Evolutionary conservation across 257 asterid species (phyloP), one percentile per base, ranked within the genome.

Genomic region (Salvia hispanica): DNA sequence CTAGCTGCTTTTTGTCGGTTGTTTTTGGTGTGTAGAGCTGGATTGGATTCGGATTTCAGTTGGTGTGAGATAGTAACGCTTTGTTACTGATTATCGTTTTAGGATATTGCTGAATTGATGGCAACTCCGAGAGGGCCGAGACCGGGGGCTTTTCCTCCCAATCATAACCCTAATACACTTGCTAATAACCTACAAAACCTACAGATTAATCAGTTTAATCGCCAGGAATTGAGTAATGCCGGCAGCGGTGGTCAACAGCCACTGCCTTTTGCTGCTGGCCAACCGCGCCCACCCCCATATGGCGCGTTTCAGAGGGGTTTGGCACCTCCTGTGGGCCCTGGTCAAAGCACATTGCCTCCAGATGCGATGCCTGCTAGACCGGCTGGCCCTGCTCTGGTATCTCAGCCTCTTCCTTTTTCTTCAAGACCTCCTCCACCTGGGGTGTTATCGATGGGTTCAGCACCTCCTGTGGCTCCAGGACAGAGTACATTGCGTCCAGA

Each of bases 81-180:
- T 72, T 66, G 62, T 59, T 79, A 33, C 53, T 64, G 79, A 64
- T 81, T 82, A 48, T 56, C 42, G 37, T 51, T 71, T 79, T 37
- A 62, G 69, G 77, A 14, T 47, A 21, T 55, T 46, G 34, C 9
- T 14, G 71, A 76, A 76, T 51, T 67, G 69, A 93, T 93, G 99
- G 85, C 99, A 55, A 81, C 86, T 76, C 97, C 97, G 3, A 94
- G 92, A 73, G 89, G 92, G 64, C 81, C 91, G 53, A 86, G 96
- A 79, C 90, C 95, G 16, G 89, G 93, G 79, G 88, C 66, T 82
- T 80, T 74, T 44, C 97, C 92, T 36, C 91, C 85, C 2, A 90
- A 78, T 77, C 81, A 76, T 69, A 90, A 82, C 66, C 91, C 96
- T 54, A 85, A 85, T 76, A 66, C 85, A 43, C 84, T 93, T 62